Base-by-base conservation (phyloP, 352 stramenopile species). In the Phytophthora citrophthora region DNA sequence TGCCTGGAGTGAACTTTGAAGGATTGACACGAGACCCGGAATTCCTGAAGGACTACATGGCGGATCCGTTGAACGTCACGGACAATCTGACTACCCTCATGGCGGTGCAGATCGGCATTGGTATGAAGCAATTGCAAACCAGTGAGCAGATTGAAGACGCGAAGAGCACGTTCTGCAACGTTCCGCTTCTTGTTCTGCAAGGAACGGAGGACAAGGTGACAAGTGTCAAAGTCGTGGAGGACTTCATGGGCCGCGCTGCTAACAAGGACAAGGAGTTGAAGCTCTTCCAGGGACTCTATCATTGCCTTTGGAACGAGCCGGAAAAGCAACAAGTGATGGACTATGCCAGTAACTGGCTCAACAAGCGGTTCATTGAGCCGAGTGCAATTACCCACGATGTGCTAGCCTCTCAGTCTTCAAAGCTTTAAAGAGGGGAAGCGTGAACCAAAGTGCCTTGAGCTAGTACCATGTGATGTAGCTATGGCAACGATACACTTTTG, bases 281-380 rank as follows among this genome's bases (percentile, higher is more conserved):
- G 59, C 23, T 85, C 12, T 81, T 93, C 29, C 64, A 76, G 2
- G 82, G 72, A 1, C 53, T 77, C 11, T 91, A 72, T 51, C 82
- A 93, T 24, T 72, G 72, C 27, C 60, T 91, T 4, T 89, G 81
- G 55, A 76, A 91, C 36, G 84, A 93, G 52, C 75, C 75, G 1
- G 79, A 91, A 48, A 75, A 77, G 13, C 74, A 88, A 12, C 48
- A 70, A 2, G 81, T 89, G n/a, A 56, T 89, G 18, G 50, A 70
- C 4, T 61, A 70, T 29, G 45, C 87, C 11, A 56, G 50, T 40
- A 44, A 59, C 29, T 93, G 84, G 84, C 69, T 93, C 13, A 51
- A 81, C 20, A 39, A 68, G 6, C 61, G 67, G 11, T 64, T 71
- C 38, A n/a, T 10, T 15, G 11, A 34, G 26, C 29, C 23, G 12